Base-by-base conservation (phyloP, 768 basidiomycete genomes). In the Amanita jacksonii region DNA sequence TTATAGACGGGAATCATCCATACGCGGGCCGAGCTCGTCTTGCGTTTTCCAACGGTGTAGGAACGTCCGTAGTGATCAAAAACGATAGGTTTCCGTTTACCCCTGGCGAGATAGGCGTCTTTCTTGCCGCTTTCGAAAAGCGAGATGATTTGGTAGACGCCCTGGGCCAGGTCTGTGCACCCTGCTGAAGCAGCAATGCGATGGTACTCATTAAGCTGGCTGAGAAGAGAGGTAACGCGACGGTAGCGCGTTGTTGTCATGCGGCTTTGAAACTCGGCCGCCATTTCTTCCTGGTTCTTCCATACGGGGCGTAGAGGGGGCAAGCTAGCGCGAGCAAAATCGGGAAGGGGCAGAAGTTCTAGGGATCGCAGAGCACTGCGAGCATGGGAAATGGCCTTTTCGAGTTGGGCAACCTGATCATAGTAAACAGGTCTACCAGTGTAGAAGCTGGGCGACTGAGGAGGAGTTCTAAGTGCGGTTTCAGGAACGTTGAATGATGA, bases 1-100 rank as follows among this genome's bases (percentile, higher is more conserved):
- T 49, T 41, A 44, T 70, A 64, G 19, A 75, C 74, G 25, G 81
- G 76, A 48, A 96, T 85, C 68, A 94, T 84, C 93, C 93, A 98
- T 7, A 93, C 91, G 30, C 89, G 76, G 27, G 93, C 91, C 1
- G 82, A 68, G 53, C 86, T 88, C 48, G 89, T 89, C 65, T 98
- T 98, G 51, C 93, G 74, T 62, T 79, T 76, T 30, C 93, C 93
- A 38, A 85, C 57, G 0, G 86, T 86, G 57, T 89, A 88, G n/a
- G 82, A 80, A 46, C 93, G 71, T n/a, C 90, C 89, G 45, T 74
- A 73, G 35, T 73, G 65, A 59, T 97, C 93, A 41, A 88, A 62
- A 19, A 66, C 57, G 27, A 78, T 73, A 6, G 68, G 67, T 54
- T 81, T 80, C 50, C 75, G 68, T 62, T 72, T 65, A 35, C 73